Evolutionary conservation across 805 yeast genomes (phyloP), one percentile per base, ranked within the genome.

Genomic region (Yamadazyma scolyti): DNA sequence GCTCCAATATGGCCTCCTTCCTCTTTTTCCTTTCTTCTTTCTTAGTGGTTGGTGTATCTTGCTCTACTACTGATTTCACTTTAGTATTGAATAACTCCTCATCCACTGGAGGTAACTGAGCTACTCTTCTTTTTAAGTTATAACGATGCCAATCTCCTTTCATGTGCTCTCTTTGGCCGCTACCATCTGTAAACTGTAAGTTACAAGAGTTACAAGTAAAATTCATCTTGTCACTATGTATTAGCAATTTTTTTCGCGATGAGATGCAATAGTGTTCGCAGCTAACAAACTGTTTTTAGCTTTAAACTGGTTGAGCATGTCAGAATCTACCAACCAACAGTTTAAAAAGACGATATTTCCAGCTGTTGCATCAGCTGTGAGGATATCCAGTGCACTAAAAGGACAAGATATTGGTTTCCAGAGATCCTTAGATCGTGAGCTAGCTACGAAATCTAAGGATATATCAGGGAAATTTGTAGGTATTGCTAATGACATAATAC

Each of bases 101-200:
- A 31, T 60, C 56, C 16, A 68, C 62, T 11, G 68, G 51, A 2
- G 74, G 72, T 42, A 68, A 52, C 37, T 60, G 62, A 1, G 96
- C 95, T 19, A 93, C 96, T 48, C 96, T 75, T 61, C 98, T 77
- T 54, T 93, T 93, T 50, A 93, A 71, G 51, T 93, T 93, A 58
- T 93, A 93, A 41, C 98, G 73, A 54, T 93, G 98, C 98, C 98
- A 93, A 34, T 93, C 98, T 2, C 96, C 80, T 54, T 85, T 87
- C 98, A 93, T 93, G 55, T 93, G 98, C 42, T 72, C 73, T 40
- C 97, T 71, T 61, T 93, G 98, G 36, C 79, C 68, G 40, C 81
- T 93, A n/a, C 95, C 81, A 21, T 79, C 68, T 25, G 80, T 75
- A 51, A 93, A 93, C 27, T 79, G 79, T 42, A 87, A 76, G 15